Evolutionary conservation across 805 yeast species (phyloP), one percentile per base, ranked within the genome.

Genomic region (Maudiozyma pseudohumilis): DNA sequence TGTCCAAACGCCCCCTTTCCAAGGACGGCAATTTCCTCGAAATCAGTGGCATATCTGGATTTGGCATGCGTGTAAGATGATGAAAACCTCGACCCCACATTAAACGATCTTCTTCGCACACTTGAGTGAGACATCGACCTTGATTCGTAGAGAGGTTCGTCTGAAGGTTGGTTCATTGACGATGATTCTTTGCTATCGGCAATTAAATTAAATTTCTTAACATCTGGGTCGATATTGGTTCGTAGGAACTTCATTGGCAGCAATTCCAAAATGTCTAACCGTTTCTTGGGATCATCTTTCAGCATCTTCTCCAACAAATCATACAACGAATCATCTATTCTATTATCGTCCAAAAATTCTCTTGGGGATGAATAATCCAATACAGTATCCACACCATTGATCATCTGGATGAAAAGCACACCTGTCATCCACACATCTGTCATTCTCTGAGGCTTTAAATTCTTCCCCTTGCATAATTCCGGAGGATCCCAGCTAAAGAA

Each of bases 1-100:
- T 92, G 96, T 5, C 99, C 99, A 61, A 82, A 92, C 0, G 94
- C 99, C 28, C 99, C 99, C 48, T 78, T 76, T 2, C 99, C 99
- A 7, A 92, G 62, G 16, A 80, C 75, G 0, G 89, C 92, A 31
- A 86, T 82, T 55, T 92, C 98, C 58, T 92, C 98, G 59, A 94
- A 92, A 55, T 92, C 99, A 44, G 88, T 75, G 3, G 78, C 82
- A 55, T 89, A 92, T 45, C 98, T 68, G 1, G 95, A 86, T 60
- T 47, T 44, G 5, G 56, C 46, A 4, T 51, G 39, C 2, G 53
- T 41, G n/a, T 56, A 55, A 7, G 52, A 39, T 17, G 64, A 36
- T 11, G 63, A 57, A 29, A 55, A 56, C 31, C 64, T 49, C 5
- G 66, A 53, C 8, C 66, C 64, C 25, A 59, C 59, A 44, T 62